These are phyloP conservation scores for Rugosomyces carneus DNA, from an alignment of 1,284 basidiomycete species.

Conservation along the genomic window DNA sequence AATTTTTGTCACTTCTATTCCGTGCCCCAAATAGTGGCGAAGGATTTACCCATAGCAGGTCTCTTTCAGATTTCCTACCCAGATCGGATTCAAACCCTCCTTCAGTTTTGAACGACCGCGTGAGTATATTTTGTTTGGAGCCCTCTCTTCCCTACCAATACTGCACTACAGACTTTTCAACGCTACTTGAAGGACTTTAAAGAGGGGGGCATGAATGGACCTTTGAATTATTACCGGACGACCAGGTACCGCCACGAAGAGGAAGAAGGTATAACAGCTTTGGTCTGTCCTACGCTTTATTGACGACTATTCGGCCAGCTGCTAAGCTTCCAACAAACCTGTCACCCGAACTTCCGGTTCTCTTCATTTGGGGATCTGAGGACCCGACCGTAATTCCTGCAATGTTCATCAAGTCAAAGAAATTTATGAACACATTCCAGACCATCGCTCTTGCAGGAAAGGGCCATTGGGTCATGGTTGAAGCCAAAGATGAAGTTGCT, in stretches of 20 bases:
- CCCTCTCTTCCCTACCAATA: not conserved
- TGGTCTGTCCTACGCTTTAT: not conserved
- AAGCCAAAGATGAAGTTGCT: constrained; percentile 48
- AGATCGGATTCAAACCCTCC: constrained; percentile 8
- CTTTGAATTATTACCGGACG: constrained; percentile 68
- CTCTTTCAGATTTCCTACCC: constrained; percentile 22
- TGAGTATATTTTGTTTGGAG: constrained; percentile 8
- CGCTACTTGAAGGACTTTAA: constrained; percentile 41
- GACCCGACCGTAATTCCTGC: constrained; percentile 38
- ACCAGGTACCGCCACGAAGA: constrained; percentile 51
- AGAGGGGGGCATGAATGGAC: constrained; percentile 52
- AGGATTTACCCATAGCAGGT: constrained; percentile 22
- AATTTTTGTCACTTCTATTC: constrained; percentile 31
- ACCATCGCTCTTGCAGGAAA: constrained; percentile 42
- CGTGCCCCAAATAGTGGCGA: constrained; percentile 12
- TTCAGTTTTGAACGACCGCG: constrained; percentile 23
- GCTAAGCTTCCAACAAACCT: constrained; percentile 37
- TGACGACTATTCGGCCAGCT: constrained; percentile 19
- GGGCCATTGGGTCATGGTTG: constrained; percentile 67
- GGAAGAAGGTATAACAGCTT: constrained; percentile 41
- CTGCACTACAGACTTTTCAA: constrained; percentile 39
- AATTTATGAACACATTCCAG: constrained; percentile 43
- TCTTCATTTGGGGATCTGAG: constrained; percentile 54
- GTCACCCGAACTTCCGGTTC: constrained; percentile 44
- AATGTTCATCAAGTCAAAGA: constrained; percentile 35